Conservation (phyloP, 2,329 filamentous ascomycete species). For the Ambrosiella beaveri region DNA sequence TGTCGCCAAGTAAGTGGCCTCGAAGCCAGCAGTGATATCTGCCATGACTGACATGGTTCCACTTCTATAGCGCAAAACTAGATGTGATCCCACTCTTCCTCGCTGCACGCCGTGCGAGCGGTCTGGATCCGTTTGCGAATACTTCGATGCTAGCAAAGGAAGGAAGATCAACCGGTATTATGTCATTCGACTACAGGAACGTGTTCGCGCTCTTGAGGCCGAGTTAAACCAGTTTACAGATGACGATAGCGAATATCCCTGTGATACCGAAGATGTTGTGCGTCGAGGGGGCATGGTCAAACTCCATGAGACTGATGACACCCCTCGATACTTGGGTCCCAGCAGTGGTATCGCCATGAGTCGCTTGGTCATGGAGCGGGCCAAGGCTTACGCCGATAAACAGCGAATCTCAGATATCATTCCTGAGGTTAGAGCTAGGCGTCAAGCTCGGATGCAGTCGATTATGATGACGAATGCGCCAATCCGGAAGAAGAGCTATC, state of each 20-base stretch:
- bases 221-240: slow-evolving; percentile 66
- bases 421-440: slow-evolving; percentile 49
- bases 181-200: slow-evolving; percentile 80
- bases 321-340: slow-evolving; percentile 72
- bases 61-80: slow-evolving; percentile 63
- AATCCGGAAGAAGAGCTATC: slow-evolving; percentile 71
- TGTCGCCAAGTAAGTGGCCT: slow-evolving; percentile 47
- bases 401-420: slow-evolving; percentile 86
- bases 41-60: not conserved
- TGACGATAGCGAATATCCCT: slow-evolving; percentile 52
- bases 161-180: slow-evolving; percentile 79
- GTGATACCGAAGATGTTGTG: slow-evolving; percentile 68
- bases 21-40: not conserved
- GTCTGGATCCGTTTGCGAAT: slow-evolving; percentile 81
- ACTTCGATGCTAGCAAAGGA: slow-evolving; percentile 78
- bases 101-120: slow-evolving; percentile 85
- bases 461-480: slow-evolving; percentile 31
- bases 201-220: slow-evolving; percentile 62
- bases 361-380: slow-evolving; percentile 85
- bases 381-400: slow-evolving; percentile 80
- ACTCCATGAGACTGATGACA: slow-evolving; percentile 71
- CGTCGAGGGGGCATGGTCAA: slow-evolving; percentile 73
- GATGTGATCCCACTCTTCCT: slow-evolving; percentile 84
- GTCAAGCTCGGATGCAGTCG: slow-evolving; percentile 39
- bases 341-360: slow-evolving; percentile 95